Evolutionary conservation across 345 rosid genomes (phyloP), one percentile per base, ranked within the genome.

Genomic region (Crucihimalaya himalaica): DNA sequence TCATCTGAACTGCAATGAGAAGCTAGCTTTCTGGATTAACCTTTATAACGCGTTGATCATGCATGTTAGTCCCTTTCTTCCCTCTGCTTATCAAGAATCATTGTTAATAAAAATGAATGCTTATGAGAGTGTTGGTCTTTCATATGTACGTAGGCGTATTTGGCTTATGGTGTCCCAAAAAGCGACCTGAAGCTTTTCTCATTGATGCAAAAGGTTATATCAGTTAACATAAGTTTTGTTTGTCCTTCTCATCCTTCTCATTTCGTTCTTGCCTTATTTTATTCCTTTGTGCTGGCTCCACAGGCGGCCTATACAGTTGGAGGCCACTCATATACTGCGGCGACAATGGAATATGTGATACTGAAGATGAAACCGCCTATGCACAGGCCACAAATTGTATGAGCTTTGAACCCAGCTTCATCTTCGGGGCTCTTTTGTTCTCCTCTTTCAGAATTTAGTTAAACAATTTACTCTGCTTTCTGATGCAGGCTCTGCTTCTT

Each of bases 1-100:
- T 76, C 89, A 78, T 85, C 47, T 94, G 71, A 85, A 80, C 81
- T 70, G 87, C 85, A 76, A 78, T 43, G 95, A 91, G 89, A 94
- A 88, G 83, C 90, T 94, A 50, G 96, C 98, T 71, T 94, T 94
- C 69, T 94, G 98, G 97, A 89, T 91, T 82, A 94, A 94, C 78
- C 83, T 94, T 64, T 94, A 91, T 55, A 91, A 94, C 68, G 98
- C 97, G 15, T 81, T 91, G 83, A 89, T 94, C 74, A 91, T 94
- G 98, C 98, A 94, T 79, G 98, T 94, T 56, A 21, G 89, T 56
- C 46, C 47, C 58, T 65, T 45, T 66, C 39, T 34, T 25, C 51
- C 18, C 37, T 71, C 28, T 42, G 23, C 43, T 50, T 40, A 19
- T 51, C 34, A 66, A 59, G 76, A 71, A 59, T 16, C 43, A 25